Percentiles rank a stretch among this genome's conserved stretches.
phyloP scores from a whole-genome alignment of 2,329 filamentous ascomycete species.

The Zymoseptoria passerinii region DNA sequence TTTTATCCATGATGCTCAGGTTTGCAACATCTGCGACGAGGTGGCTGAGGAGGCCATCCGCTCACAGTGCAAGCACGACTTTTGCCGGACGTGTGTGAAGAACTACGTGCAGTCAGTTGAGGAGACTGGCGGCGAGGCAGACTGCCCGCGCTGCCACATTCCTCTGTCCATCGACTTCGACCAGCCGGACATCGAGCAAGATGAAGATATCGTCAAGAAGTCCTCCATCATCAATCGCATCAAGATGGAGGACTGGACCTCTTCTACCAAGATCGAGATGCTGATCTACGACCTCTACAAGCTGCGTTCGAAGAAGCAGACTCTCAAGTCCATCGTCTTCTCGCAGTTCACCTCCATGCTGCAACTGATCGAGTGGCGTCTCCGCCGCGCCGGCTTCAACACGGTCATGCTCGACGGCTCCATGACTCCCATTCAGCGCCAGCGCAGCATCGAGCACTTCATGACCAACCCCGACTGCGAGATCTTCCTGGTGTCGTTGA shows the following conservation, averaged over 20 bases:
- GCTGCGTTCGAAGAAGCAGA: constrained; percentile 83
- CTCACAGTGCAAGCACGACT: constrained; percentile 87
- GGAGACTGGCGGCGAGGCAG: constrained; percentile 49
- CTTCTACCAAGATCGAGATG: constrained; percentile 95
- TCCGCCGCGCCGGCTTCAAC: constrained; percentile 92
- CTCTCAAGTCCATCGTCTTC: constrained; percentile 95
- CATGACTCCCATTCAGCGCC: constrained; percentile 90
- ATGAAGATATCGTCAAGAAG: constrained; percentile 80
- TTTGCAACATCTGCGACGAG: constrained; percentile 90
- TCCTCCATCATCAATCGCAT: constrained; percentile 97
- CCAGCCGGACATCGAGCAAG: constrained; percentile 90
- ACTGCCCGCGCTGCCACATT: constrained; percentile 90
- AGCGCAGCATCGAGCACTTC: constrained; percentile 90
- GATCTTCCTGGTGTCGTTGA: constrained; percentile 91
- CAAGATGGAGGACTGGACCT: constrained; percentile 98
- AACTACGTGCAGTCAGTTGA: constrained; percentile 73
- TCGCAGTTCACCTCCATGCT: constrained; percentile 97
- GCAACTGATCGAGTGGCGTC: constrained; percentile 91
- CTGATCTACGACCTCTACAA: constrained; percentile 90
- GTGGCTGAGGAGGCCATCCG: constrained; percentile 89
- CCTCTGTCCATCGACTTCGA: constrained; percentile 83
- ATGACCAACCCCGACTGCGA: constrained; percentile 93
- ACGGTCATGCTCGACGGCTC: constrained; percentile 97
- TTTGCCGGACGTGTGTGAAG: constrained; percentile 73
- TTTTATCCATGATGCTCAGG: no score